Evolutionary conservation across 352 stramenopile genomes (phyloP).

Genomic region (Ochromonadaceae sp.): DNA sequence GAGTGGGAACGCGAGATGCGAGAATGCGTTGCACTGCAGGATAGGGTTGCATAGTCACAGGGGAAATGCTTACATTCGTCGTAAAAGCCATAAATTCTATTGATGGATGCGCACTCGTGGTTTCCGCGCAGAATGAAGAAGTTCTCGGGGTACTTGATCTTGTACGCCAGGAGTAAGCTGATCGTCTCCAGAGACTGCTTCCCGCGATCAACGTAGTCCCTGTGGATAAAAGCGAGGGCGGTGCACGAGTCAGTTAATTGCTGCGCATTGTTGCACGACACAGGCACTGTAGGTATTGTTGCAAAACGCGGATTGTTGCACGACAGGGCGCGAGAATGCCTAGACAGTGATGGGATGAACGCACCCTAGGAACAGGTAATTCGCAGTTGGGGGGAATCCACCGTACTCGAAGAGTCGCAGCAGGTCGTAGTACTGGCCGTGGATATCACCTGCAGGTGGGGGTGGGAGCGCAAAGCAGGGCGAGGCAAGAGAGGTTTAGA

Average conservation of each 20-base stretch:
- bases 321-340: too few species aligned
- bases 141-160: conserved; percentile 94
- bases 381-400: conserved; percentile 75
- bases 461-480: neutral
- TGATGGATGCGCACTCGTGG: conserved; percentile 95
- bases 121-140: conserved; percentile 97
- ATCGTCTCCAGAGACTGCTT: conserved; percentile 93
- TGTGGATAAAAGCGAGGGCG: conserved; percentile 11
- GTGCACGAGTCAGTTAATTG: neutral
- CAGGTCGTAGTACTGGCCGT: conserved; percentile 97
- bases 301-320: too few species aligned
- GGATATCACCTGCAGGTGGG: conserved; percentile 52
- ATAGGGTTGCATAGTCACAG: too few species aligned
- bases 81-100: conserved; percentile 99
- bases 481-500: neutral
- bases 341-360: too few species aligned
- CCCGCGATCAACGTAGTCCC: conserved; percentile 80
- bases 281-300: neutral
- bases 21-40: too few species aligned
- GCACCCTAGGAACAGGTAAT: conserved; percentile 93
- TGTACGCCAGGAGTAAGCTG: conserved; percentile 85
- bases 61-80: conserved; percentile 84
- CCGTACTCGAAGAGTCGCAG: conserved; percentile 84
- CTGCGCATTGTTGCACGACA: neutral
- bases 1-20: too few species aligned